phyloP scores from a whole-genome alignment of 805 yeast species.

The Ogataea polymorpha region DNA sequence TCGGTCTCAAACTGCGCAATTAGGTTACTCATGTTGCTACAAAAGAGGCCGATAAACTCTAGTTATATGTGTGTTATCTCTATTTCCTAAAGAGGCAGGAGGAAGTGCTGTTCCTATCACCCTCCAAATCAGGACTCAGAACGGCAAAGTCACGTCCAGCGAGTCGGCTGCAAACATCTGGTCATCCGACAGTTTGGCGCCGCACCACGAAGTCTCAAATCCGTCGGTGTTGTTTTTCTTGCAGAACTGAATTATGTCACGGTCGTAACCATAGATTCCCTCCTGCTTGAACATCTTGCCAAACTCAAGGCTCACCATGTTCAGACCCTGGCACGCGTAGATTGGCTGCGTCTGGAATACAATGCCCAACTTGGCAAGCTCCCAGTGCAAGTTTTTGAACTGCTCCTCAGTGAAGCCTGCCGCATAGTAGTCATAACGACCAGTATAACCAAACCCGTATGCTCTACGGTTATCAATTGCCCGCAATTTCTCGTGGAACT shows the following conservation, averaged over 20 bases:
- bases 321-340: slow-evolving; percentile 56
- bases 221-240: slow-evolving; percentile 16
- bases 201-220: slow-evolving; percentile 24
- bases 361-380: slow-evolving; percentile 55
- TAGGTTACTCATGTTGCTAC: background rate
- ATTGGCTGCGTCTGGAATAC: slow-evolving; percentile 49
- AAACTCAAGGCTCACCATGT: slow-evolving; percentile 47
- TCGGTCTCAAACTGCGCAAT: slow-evolving; percentile 11
- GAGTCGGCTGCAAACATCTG: slow-evolving; percentile 21
- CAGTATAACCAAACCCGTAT: slow-evolving; percentile 59
- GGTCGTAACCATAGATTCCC: slow-evolving; percentile 49
- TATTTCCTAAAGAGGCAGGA: slow-evolving; percentile 7
- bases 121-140: slow-evolving; percentile 1
- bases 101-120: background rate
- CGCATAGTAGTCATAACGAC: slow-evolving; percentile 58
- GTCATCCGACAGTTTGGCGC: slow-evolving; percentile 21
- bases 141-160: slow-evolving; percentile 14
- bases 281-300: slow-evolving; percentile 45
- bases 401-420: slow-evolving; percentile 51
- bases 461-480: slow-evolving; percentile 46
- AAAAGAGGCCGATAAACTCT: background rate
- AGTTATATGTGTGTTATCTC: slow-evolving; percentile 2
- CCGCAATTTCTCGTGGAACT: slow-evolving; percentile 47
- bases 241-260: slow-evolving; percentile 18
- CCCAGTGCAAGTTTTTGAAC: slow-evolving; percentile 48